These are phyloP conservation scores for Entomortierella beljakovae DNA, from an alignment of 192 early-diverging fungal genomes.

Conservation along the genomic window DNA sequence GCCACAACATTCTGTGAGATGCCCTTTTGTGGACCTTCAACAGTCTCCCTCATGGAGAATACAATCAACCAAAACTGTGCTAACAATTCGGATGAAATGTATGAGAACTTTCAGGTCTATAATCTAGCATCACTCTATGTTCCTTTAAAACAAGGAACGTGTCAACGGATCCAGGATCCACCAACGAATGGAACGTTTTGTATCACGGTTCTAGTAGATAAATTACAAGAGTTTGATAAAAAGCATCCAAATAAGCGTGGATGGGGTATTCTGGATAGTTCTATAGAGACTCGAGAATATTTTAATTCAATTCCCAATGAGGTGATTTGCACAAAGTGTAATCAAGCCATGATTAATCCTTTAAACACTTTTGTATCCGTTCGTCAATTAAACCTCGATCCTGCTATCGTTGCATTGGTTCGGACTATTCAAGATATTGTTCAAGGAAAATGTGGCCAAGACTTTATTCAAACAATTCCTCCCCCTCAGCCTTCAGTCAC, in stretches of 20 bases:
- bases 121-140: constrained; percentile 21
- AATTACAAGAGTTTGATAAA: constrained; percentile 5
- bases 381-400: constrained; percentile 8
- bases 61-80: constrained; percentile 42
- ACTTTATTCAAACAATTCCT: constrained; percentile 13
- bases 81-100: constrained; percentile 5
- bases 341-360: constrained; percentile 36
- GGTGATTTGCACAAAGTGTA: constrained; percentile 30
- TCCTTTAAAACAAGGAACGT: constrained; percentile 42
- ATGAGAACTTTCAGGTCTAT: constrained; percentile 3
- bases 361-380: constrained; percentile 14
- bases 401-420: constrained; percentile 6
- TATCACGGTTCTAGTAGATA: constrained; percentile 16
- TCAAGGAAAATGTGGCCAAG: constrained; percentile 14
- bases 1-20: constrained; percentile 22
- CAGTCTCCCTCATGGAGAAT: constrained; percentile 35
- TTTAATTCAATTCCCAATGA: neutral
- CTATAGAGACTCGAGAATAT: constrained; percentile 13
- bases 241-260: constrained; percentile 9
- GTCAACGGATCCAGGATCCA: constrained; percentile 21
- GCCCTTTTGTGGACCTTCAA: constrained; percentile 11
- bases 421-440: neutral
- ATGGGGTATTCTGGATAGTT: constrained; percentile 6
- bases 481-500: neutral
- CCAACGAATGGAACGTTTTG: constrained; percentile 42